Evolutionary conservation across 108 stramenopile genomes (phyloP).

Genomic region (Conticribra weissflogii): DNA sequence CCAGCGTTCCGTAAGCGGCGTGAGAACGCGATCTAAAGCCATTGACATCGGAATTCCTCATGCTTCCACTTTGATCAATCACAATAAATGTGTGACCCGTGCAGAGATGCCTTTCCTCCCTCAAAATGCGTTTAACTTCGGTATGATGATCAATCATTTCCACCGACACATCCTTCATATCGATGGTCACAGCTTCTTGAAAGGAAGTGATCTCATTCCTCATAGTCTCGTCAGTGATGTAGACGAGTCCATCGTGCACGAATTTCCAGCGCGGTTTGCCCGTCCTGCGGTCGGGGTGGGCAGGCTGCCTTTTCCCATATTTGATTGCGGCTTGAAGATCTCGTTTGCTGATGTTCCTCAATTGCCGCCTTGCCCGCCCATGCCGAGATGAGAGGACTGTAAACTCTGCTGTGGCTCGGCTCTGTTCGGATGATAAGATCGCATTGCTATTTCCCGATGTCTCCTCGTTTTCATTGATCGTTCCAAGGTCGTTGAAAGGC

Average conservation of each 20-base stretch:
- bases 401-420: conserved; percentile 41
- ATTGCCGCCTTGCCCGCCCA: conserved; percentile 56
- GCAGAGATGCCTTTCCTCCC: conserved; percentile 41
- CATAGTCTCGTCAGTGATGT: conserved; percentile 50
- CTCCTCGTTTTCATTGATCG: not conserved
- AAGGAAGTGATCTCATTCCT: conserved; percentile 60
- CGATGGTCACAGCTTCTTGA: conserved; percentile 42
- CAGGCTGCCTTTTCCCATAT: conserved; percentile 27
- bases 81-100: conserved; percentile 62
- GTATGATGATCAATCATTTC: conserved; percentile 30
- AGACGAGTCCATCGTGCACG: conserved; percentile 52
- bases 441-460: not conserved
- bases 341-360: conserved; percentile 59
- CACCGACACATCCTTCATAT: conserved; percentile 29
- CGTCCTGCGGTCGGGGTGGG: conserved; percentile 3
- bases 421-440: conserved; percentile 9
- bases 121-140: conserved; percentile 39
- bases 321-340: conserved; percentile 60
- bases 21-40: conserved; percentile 50
- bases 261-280: conserved; percentile 52
- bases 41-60: conserved; percentile 55
- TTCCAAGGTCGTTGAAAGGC: not conserved
- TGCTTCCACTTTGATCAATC: conserved; percentile 69
- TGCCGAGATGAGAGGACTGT: conserved; percentile 62
- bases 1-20: conserved; percentile 57